Evolutionary conservation across 768 basidiomycete species (phyloP), one percentile per base, ranked within the genome.

Genomic region (Crassisporium funariophilum): DNA sequence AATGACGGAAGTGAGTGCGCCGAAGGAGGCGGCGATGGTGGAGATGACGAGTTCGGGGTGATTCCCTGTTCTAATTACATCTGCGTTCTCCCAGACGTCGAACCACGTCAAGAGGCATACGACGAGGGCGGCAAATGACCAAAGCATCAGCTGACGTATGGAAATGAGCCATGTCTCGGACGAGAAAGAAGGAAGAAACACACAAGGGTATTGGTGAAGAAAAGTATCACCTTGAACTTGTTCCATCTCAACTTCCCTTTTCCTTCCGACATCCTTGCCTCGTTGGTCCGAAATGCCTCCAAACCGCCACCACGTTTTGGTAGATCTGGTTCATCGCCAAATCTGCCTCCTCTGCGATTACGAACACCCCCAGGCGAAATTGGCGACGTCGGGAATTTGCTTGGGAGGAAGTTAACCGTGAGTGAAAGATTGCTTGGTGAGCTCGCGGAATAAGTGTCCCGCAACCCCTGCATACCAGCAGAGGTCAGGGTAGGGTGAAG

Each of bases 211-310:
- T 91, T 92, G 38, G 85, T 70, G 38, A 80, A 34, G 63, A 92
- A 85, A 4, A 94, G 64, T 9, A 76, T 68, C 88, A 88, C 91
- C 63, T 94, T 93, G 77, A 92, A 93, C 52, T 73, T 78, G 60
- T 83, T 92, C 91, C 91, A 94, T 11, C 83, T 71, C 47, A 87
- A 65, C 51, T 68, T 68, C 39, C 53, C 59, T 20, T 41, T 54
- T 35, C 70, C 64, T 49, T 69, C 67, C 61, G 68, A 63, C 73
- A 85, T 84, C 24, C 83, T 64, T 1, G 68, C 53, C 52, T 82
- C 82, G 20, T 76, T 72, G 22, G 61, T 69, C 24, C 69, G 70
- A 51, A 83, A 84, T 2, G 84, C 88, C 51, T 86, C 83, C 5
- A 84, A 66, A 0, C 86, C 86, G 4, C 86, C 85, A 17, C 88